Evolutionary conservation across 176 grass and related monocot genomes (phyloP).

Genomic region (Cenchrus americanus): DNA sequence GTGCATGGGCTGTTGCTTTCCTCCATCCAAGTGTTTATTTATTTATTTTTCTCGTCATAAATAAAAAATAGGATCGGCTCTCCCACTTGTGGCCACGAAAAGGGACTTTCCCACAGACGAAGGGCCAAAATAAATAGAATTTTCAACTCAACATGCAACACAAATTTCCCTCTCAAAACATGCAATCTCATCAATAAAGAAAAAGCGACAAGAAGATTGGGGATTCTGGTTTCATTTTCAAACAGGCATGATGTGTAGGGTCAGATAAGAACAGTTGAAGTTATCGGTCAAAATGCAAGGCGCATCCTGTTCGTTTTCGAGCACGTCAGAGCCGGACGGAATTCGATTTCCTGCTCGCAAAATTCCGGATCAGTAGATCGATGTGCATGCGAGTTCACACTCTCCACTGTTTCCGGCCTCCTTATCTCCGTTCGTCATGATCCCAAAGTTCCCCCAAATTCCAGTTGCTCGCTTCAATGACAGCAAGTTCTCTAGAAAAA

Average conservation of each 20-base stretch:
- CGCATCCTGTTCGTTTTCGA: not conserved
- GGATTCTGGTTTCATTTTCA: not conserved
- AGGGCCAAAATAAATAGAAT: too few relatives aligned
- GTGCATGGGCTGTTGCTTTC: not conserved
- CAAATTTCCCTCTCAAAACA: not conserved
- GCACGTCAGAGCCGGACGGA: not conserved
- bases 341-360: not conserved
- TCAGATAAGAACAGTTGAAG: not conserved
- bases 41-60: too few relatives aligned
- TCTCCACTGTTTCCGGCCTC: not conserved
- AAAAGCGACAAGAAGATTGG: too few relatives aligned
- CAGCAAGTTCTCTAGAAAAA: too few relatives aligned
- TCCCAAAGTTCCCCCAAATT: not conserved
- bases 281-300: not conserved
- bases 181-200: not conserved
- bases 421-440: too few relatives aligned
- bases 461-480: not conserved
- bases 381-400: conserved; percentile 25
- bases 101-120: too few relatives aligned
- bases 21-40: not conserved
- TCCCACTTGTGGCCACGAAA: too few relatives aligned
- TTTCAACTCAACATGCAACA: too few relatives aligned
- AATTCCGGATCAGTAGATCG: not conserved
- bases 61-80: too few relatives aligned
- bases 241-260: not conserved